A percentile compares a stretch with the other conserved stretches of the same genome.
Evolutionary conservation across 2,329 filamentous ascomycete genomes (phyloP).

Genomic region (Chalara sp.): DNA sequence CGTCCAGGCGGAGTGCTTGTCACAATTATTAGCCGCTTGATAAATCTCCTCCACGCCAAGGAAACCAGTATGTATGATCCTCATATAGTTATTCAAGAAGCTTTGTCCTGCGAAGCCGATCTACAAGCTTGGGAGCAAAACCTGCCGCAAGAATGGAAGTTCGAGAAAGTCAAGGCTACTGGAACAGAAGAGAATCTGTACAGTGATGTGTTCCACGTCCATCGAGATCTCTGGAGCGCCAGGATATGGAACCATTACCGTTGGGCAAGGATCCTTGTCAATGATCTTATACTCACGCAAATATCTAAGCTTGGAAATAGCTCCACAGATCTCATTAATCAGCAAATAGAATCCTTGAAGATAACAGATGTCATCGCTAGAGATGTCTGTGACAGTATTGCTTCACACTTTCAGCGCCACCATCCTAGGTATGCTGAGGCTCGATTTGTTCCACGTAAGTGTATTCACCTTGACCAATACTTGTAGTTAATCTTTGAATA

Average conservation of each 20-base stretch:
- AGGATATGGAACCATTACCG: slow-evolving; percentile 19
- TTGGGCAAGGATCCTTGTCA: slow-evolving; percentile 18
- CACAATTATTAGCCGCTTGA: slow-evolving; percentile 9
- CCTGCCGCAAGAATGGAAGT: slow-evolving; percentile 15
- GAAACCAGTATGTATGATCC: slow-evolving; percentile 2
- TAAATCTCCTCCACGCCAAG: slow-evolving; percentile 12
- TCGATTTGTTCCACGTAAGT: slow-evolving; percentile 2
- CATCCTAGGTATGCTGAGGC: background rate
- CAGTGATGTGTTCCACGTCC: slow-evolving; percentile 12
- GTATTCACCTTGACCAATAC: too few relatives aligned
- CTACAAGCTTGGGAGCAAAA: slow-evolving; percentile 13
- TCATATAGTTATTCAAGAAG: slow-evolving; percentile 4
- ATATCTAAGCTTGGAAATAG: slow-evolving; percentile 5
- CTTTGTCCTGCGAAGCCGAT: slow-evolving; percentile 11
- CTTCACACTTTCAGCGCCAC: slow-evolving; percentile 9
- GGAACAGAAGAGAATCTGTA: slow-evolving; percentile 5
- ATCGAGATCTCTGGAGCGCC: slow-evolving; percentile 14
- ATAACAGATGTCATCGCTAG: slow-evolving; percentile 14
- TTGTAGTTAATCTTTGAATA: too few relatives aligned
- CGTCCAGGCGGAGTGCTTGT: background rate
- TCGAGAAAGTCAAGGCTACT: background rate
- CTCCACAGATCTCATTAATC: slow-evolving; percentile 5
- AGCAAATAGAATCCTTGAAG: slow-evolving; percentile 7
- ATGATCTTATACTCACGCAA: slow-evolving; percentile 15
- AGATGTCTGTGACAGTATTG: slow-evolving; percentile 18